These are phyloP conservation scores for Naganishia liquefaciens DNA, from an alignment of 1,284 basidiomycete genomes.

Conservation along the genomic window DNA sequence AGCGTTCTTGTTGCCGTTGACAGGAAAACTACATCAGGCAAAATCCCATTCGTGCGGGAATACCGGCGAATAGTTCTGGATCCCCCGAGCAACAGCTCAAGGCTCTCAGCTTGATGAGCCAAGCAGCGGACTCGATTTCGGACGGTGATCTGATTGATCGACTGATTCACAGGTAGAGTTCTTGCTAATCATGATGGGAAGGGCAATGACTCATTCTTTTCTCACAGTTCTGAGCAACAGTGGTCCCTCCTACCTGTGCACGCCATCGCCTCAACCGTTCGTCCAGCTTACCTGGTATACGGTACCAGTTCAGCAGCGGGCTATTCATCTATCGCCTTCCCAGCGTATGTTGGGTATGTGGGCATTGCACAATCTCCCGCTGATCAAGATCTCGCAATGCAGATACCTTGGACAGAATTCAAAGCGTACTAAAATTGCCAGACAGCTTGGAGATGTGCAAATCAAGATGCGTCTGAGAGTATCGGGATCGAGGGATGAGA, in stretches of 20 bases:
- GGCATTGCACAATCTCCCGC: conserved; percentile 14
- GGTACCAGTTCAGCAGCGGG: conserved; percentile 56
- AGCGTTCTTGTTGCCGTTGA: background rate
- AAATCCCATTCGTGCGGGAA: conserved; percentile 65
- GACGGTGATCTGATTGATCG: conserved; percentile 93
- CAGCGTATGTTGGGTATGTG: conserved; percentile 15
- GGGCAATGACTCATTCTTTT: background rate
- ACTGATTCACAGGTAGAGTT: conserved; percentile 83
- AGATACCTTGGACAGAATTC: conserved; percentile 98
- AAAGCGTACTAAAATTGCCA: conserved; percentile 76
- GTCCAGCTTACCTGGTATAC: conserved; percentile 78
- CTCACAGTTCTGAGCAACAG: conserved; percentile 81
- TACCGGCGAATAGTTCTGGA: conserved; percentile 45
- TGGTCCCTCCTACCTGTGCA: conserved; percentile 95
- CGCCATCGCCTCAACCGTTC: conserved; percentile 83
- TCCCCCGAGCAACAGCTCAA: conserved; percentile 69
- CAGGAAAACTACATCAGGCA: conserved; percentile 91
- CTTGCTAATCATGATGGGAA: background rate
- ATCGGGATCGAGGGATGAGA: conserved; percentile 83
- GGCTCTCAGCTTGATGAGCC: conserved; percentile 78
- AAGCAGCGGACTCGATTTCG: conserved; percentile 86
- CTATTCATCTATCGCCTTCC: conserved; percentile 13
- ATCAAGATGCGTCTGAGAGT: conserved; percentile 91
- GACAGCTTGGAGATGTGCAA: conserved; percentile 86
- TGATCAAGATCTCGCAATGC: conserved; percentile 4